Percentiles rank a stretch among this genome's conserved stretches.
Conservation (phyloP, 2,329 filamentous ascomycete genomes). For the Cladosporium oxysporum region DNA sequence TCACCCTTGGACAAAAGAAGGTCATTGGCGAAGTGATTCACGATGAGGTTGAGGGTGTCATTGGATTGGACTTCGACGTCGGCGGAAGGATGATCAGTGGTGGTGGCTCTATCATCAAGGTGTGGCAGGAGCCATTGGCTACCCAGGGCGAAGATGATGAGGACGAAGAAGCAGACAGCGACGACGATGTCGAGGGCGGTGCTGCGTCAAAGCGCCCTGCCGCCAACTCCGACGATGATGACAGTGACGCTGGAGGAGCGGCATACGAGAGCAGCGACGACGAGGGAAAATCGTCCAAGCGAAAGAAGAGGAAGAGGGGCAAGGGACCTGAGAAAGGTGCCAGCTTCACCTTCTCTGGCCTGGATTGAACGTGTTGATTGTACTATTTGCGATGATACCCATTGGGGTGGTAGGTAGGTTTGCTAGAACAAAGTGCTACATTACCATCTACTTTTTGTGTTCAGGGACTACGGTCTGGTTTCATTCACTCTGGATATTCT, state of each 20-base stretch:
- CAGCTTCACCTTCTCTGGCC: slow-evolving; percentile 33
- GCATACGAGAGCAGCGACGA: slow-evolving; percentile 47
- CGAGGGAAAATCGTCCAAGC: slow-evolving; percentile 44
- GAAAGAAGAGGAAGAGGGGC: slow-evolving; percentile 45
- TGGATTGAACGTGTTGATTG: slow-evolving; percentile 27
- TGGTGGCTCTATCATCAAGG: slow-evolving; percentile 81
- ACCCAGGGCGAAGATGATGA: slow-evolving; percentile 50
- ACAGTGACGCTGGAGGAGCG: slow-evolving; percentile 36
- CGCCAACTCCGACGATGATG: slow-evolving; percentile 51
- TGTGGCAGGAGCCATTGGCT: slow-evolving; percentile 77
- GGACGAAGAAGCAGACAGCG: slow-evolving; percentile 43
- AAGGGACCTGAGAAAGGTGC: slow-evolving; percentile 33
- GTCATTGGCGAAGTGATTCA: slow-evolving; percentile 70
- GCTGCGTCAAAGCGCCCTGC: slow-evolving; percentile 45
- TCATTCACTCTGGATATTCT: background rate
- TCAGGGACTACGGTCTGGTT: background rate
- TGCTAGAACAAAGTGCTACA: background rate
- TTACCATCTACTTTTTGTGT: background rate
- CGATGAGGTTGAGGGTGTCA: slow-evolving; percentile 84
- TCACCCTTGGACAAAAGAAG: slow-evolving; percentile 72
- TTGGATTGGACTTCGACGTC: slow-evolving; percentile 80
- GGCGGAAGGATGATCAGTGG: slow-evolving; percentile 85
- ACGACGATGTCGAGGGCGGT: slow-evolving; percentile 32
- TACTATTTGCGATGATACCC: slow-evolving; percentile 17
- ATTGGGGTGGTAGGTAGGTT: slow-evolving; percentile 8